Evolutionary conservation across 2,329 filamentous ascomycete species (phyloP).

Genomic region (Clathrospora elynae): DNA sequence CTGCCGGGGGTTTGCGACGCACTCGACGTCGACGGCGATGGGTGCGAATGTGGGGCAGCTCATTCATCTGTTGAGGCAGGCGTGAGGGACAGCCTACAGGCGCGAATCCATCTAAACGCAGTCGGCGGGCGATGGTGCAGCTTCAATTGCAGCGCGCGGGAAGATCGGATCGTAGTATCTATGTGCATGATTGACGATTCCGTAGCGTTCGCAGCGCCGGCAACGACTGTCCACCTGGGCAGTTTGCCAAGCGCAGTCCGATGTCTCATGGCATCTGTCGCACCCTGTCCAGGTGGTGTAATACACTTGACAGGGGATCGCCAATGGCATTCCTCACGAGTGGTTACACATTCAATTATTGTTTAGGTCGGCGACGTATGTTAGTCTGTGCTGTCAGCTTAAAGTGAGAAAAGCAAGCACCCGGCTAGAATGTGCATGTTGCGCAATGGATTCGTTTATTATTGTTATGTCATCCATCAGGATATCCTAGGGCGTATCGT

Average conservation of each 20-base stretch:
- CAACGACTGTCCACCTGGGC: conserved; percentile 19
- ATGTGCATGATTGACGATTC: conserved; percentile 31
- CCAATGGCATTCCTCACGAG: conserved; percentile 7
- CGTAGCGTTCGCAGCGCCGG: conserved; percentile 32
- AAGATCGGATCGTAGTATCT: conserved; percentile 22
- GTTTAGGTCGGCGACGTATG: background rate
- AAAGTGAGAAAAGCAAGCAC: conserved; percentile 4
- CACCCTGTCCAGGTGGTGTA: conserved; percentile 15
- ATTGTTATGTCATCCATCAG: conserved; percentile 9
- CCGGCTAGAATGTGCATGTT: conserved; percentile 1
- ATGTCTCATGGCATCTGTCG: conserved; percentile 18
- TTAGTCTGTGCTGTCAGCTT: background rate
- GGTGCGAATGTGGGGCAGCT: conserved; percentile 28
- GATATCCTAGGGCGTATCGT: conserved; percentile 5
- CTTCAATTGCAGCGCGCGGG: conserved; percentile 20
- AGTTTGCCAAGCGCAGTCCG: conserved; percentile 19
- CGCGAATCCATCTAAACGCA: conserved; percentile 6
- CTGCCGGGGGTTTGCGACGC: conserved; percentile 36
- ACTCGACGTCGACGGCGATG: conserved; percentile 29
- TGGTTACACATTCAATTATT: background rate
- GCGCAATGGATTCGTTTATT: conserved; percentile 12
- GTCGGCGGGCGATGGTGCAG: conserved; percentile 21
- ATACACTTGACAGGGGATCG: conserved; percentile 2
- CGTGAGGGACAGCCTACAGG: conserved; percentile 7
- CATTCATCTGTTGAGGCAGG: conserved; percentile 33